Base-by-base conservation (phyloP, 31 red algal species). In the Asparagopsis taxiformis region DNA sequence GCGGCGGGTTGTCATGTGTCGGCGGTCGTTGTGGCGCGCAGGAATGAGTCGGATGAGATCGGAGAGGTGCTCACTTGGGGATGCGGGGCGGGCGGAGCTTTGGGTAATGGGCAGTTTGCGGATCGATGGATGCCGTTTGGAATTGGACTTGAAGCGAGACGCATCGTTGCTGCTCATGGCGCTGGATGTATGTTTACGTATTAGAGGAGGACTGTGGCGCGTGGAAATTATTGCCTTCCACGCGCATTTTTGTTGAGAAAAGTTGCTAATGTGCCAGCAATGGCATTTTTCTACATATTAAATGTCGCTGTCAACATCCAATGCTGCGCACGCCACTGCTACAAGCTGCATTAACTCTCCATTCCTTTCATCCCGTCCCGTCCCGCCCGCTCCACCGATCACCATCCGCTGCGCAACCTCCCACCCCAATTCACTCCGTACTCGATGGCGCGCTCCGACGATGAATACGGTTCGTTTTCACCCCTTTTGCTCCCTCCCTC, bases 391-490 rank as follows among this genome's bases (percentile, higher is more conserved):
- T 31, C 59, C 59, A 11, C 23, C 55, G n/a, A 11, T 25, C 21
- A 11, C n/a, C 55, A 59, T 25, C 55, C 55, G n/a, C 23, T 8
- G 55, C 23, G 23, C 21, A 59, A 26, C 9, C 23, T 20, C 13
- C 55, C 59, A 20, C 15, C 59, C 59, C 59, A 7, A 19, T 5
- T 24, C 5, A 7, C 52, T 25, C 16, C 15, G 23, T 36, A n/a
- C 10, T 7, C 59, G n/a, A 10, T 31, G 24, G 24, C 59, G 5
- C 7, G 16, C 25, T 84, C 79, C 29, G 79, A 84, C 35, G 79
- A 84, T 26, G 79, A 84, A 31, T 84, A 84, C 46, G 79, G 79
- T 84, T 73, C 57, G 79, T 81, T 25, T 25, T 59, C 55, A 11
- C 22, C n/a, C 55, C n/a, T 19, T 17, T 50, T 50, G 17, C 44